Conservation (phyloP, 495 filamentous ascomycete genomes). For the Staphylotrichum tortipilum region DNA sequence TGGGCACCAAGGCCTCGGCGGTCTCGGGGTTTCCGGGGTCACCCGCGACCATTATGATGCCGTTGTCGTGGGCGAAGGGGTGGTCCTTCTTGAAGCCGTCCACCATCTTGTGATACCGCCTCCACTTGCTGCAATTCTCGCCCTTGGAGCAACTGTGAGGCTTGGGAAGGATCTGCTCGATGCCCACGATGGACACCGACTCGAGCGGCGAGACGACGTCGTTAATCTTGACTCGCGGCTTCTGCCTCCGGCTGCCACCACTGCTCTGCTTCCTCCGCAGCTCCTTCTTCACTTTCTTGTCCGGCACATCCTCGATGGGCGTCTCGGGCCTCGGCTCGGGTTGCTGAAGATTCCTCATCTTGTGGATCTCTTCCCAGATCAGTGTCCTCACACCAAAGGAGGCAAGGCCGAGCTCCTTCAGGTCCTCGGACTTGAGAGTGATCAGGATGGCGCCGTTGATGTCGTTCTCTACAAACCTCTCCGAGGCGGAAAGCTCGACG, state of each 20-base stretch:
- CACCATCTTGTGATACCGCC: slow-evolving; percentile 61
- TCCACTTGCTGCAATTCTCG: slow-evolving; percentile 75
- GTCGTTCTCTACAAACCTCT: slow-evolving; percentile 81
- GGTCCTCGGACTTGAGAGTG: slow-evolving; percentile 78
- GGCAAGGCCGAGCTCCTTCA: slow-evolving; percentile 88
- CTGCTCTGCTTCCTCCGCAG: slow-evolving; percentile 30
- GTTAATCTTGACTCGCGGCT: slow-evolving; percentile 40
- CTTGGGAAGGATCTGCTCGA: slow-evolving; percentile 80
- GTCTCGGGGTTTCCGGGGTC: slow-evolving; percentile 62
- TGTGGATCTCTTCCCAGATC: slow-evolving; percentile 75
- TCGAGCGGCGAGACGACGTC: slow-evolving; percentile 66
- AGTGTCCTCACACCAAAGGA: slow-evolving; percentile 86
- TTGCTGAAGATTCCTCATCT: slow-evolving; percentile 53
- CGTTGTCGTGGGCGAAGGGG: slow-evolving; percentile 49
- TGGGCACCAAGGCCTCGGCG: slow-evolving; percentile 39
- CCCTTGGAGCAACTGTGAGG: slow-evolving; percentile 83
- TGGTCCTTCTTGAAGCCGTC: slow-evolving; percentile 59
- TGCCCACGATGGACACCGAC: slow-evolving; percentile 83
- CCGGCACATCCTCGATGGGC: slow-evolving; percentile 47
- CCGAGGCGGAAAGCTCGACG: slow-evolving; percentile 62
- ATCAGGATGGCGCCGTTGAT: slow-evolving; percentile 79
- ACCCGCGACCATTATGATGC: slow-evolving; percentile 56
- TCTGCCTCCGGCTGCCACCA: slow-evolving; percentile 27
- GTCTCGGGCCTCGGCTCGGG: slow-evolving; percentile 47
- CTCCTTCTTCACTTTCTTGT: slow-evolving; percentile 34